Base-by-base conservation (phyloP, 805 yeast genomes). In the Ogataea sp. region DNA sequence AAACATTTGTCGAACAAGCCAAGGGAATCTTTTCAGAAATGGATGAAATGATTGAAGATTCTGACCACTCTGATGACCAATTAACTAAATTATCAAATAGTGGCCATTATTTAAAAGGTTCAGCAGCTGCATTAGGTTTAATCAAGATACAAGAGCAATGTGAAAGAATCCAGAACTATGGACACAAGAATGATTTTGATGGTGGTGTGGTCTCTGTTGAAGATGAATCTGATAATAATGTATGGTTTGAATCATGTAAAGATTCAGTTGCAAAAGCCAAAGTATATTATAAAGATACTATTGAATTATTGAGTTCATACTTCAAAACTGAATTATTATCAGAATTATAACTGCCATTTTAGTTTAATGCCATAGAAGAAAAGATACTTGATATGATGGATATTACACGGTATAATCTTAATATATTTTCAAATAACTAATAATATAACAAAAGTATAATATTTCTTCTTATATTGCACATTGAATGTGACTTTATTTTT, bases 61-160 rank as follows among this genome's bases (percentile, higher is more conserved):
- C 56, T 25, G 44, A 67, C 37, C 48, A 61, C 24, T 48, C 62
- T 1, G 67, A 66, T 26, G 59, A 61, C 14, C 62, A 70, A 48
- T 67, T 88, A 43, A 70, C 65, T 30, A 69, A 77, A 44, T 64
- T 93, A 40, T 80, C 89, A 17, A 69, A 78, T 13, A 64, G 83
- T 50, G 98, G 98, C 13, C 98, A 93, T 58, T 93, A 86, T 55
- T 68, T 93, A 41, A 93, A 93, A 58, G 98, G 98, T 34, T 82
- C 95, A 11, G 94, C 97, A 1, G 95, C 97, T 2, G 90, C 96
- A 1, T 66, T 93, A 42, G 98, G 98, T 2, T 69, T 93, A 41
- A 75, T 74, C 34, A 78, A 79, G 44, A 84, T 93, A 37, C 88
- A 88, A 42, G 74, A 78, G 53, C 83, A 88, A 50, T 93, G 98